Evolutionary conservation across 495 filamentous ascomycete genomes (phyloP), one percentile per base, ranked within the genome.

Genomic region (Hypoxylon lenormandii): DNA sequence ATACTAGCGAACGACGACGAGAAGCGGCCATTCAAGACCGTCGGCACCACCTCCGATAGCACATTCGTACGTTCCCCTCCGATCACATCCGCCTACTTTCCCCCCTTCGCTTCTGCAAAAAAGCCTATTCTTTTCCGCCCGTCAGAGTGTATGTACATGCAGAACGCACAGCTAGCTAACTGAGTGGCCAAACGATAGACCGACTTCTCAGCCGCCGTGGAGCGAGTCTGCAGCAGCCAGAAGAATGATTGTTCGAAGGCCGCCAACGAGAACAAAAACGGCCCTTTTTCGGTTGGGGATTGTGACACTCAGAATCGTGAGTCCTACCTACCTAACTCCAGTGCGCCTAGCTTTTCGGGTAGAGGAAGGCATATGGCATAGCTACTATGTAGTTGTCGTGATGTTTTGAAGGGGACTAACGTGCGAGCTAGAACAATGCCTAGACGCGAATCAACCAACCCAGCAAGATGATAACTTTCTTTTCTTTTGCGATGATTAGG

Each of bases 41-140:
- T 46, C 12, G 63, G 63, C 33, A 59, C 62, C 8, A 12, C 10
- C 30, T 54, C 56, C 3, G 73, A 80, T 16, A 63, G 80, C 57
- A 83, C 79, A 3, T 85, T 85, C 69, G 82, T 85, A 69, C 40
- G 83, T 78, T 2, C 37, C 28, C 23, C 16, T 38, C 50, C 40
- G n/a, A n/a, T 37, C 15, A 13, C 16, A 11, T 21, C 12, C 5
- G 23, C 23, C 2, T 26, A 26, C 5, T 26, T 5, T n/a, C n/a
- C n/a, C n/a, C n/a, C n/a, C n/a, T n/a, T n/a, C n/a, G n/a, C 23
- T 26, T 5, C 23, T 26, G 23, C 23, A 26, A 18, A 47, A 28
- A 15, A 8, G 33, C 37, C 45, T 22, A 30, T 22, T 26, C 11
- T 11, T 19, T 22, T 36, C n/a, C 11, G 7, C 4, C 13, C 18